Percentiles rank a stretch among this genome's conserved stretches.
Evolutionary conservation across 331 rosid species (phyloP).

Genomic region (Telfairia occidentalis): DNA sequence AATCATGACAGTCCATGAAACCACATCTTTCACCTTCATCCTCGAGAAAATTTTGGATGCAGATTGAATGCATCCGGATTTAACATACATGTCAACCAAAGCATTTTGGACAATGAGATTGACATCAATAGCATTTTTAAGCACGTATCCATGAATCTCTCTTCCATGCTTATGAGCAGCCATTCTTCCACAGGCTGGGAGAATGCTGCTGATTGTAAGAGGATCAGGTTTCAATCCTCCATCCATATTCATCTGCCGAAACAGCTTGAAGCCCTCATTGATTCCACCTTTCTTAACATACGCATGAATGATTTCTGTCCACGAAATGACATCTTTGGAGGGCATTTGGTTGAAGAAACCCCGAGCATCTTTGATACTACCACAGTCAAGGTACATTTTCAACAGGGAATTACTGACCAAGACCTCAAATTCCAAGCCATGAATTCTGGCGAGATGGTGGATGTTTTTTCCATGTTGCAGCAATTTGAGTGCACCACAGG

Average conservation of each 20-base stretch:
- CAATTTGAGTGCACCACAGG: conserved; percentile 37
- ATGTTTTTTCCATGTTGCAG: conserved; percentile 31
- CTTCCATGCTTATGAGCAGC: conserved; percentile 46
- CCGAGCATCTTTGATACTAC: conserved; percentile 33
- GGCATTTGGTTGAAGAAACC: conserved; percentile 38
- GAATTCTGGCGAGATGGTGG: conserved; percentile 32
- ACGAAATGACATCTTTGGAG: conserved; percentile 39
- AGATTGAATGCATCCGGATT: conserved; percentile 41
- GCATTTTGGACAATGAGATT: conserved; percentile 49
- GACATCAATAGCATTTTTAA: conserved; percentile 29
- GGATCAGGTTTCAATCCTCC: conserved; percentile 36
- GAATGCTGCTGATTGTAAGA: conserved; percentile 37
- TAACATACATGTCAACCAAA: conserved; percentile 54
- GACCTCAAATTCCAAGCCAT: conserved; percentile 41
- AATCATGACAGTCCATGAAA: conserved; percentile 62
- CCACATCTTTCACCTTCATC: conserved; percentile 29
- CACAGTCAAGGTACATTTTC: conserved; percentile 60
- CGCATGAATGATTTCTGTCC: conserved; percentile 47
- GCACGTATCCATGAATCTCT: conserved; percentile 56
- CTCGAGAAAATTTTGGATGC: conserved; percentile 35
- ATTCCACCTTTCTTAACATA: conserved; percentile 48
- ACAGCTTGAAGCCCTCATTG: conserved; percentile 49
- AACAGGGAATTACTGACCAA: conserved; percentile 49
- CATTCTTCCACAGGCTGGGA: conserved; percentile 65
- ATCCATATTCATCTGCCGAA: conserved; percentile 39